Evolutionary conservation across 2,329 filamentous ascomycete species (phyloP).

Genomic region (Penicillium sp.): DNA sequence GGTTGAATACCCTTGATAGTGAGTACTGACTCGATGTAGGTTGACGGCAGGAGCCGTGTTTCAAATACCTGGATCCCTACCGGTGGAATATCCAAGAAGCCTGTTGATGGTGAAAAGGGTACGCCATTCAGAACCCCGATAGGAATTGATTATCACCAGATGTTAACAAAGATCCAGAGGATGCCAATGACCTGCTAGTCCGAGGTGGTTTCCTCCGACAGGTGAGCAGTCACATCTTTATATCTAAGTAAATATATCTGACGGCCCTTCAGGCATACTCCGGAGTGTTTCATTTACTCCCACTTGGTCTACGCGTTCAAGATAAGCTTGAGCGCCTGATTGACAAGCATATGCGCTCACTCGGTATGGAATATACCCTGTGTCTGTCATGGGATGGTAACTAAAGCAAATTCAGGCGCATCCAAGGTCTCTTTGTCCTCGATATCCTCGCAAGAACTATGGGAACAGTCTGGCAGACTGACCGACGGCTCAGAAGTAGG

Average conservation of each 20-base stretch:
- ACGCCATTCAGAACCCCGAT: constrained; percentile 2
- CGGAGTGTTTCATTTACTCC: constrained; percentile 89
- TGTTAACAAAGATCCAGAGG: constrained; percentile 41
- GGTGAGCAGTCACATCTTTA: constrained; percentile 44
- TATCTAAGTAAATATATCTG: not conserved
- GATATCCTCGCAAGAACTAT: constrained; percentile 73
- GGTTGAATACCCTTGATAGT: not conserved
- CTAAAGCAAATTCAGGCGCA: constrained; percentile 14
- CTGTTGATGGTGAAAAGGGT: constrained; percentile 51
- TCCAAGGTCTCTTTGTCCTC: constrained; percentile 26
- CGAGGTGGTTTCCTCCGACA: constrained; percentile 73
- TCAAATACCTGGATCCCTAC: constrained; percentile 80
- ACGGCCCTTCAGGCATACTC: constrained; percentile 65
- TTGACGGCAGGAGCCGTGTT: constrained; percentile 60
- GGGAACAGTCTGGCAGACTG: constrained; percentile 81
- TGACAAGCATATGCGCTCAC: constrained; percentile 79
- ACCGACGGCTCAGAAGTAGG: constrained; percentile 70
- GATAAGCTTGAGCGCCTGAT: constrained; percentile 83
- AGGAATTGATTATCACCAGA: constrained; percentile 44
- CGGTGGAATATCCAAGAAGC: constrained; percentile 61
- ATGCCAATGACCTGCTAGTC: constrained; percentile 66
- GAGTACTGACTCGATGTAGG: constrained; percentile 37
- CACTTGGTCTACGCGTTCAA: constrained; percentile 81
- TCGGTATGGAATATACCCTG: constrained; percentile 54
- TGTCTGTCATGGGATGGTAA: not conserved